Evolutionary conservation across 352 stramenopile genomes (phyloP).

Genomic region (Phytophthora hibernalis): DNA sequence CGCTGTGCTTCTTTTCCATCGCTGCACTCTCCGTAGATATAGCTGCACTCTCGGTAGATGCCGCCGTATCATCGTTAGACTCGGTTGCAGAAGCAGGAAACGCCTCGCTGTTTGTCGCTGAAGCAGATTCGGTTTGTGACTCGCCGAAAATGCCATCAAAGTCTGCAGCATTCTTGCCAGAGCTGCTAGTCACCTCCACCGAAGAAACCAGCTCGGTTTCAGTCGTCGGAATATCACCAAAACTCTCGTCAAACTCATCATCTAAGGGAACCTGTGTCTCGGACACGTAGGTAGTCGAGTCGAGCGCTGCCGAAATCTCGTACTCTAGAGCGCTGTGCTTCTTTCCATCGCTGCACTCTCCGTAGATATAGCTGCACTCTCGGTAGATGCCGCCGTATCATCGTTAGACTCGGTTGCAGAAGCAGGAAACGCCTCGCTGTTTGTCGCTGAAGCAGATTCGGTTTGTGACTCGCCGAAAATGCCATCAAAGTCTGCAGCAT

Average conservation of each 20-base stretch:
- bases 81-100: neutral
- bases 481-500: slow-evolving; percentile 31
- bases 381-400: neutral
- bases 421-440: neutral
- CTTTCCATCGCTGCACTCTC: slow-evolving; percentile 2
- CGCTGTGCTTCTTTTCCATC: slow-evolving; percentile 8
- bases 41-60: too few species aligned
- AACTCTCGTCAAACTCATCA: slow-evolving; percentile 36
- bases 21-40: neutral
- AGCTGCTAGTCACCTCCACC: neutral
- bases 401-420: neutral
- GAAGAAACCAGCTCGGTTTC: neutral
- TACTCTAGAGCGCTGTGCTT: neutral
- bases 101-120: neutral
- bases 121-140: neutral
- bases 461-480: slow-evolving; percentile 27
- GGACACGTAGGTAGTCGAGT: neutral
- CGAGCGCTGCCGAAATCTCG: neutral
- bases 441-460: neutral
- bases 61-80: neutral
- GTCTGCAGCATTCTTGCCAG: slow-evolving; percentile 18
- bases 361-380: too few species aligned
- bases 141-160: slow-evolving; percentile 38
- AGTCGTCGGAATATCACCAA: slow-evolving; percentile 7
- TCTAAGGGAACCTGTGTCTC: slow-evolving; percentile 4